A percentile compares a stretch with the other conserved stretches of the same genome.
These are phyloP conservation scores for Cardamine occulta DNA, from an alignment of 345 rosid species.

Conservation along the genomic window DNA sequence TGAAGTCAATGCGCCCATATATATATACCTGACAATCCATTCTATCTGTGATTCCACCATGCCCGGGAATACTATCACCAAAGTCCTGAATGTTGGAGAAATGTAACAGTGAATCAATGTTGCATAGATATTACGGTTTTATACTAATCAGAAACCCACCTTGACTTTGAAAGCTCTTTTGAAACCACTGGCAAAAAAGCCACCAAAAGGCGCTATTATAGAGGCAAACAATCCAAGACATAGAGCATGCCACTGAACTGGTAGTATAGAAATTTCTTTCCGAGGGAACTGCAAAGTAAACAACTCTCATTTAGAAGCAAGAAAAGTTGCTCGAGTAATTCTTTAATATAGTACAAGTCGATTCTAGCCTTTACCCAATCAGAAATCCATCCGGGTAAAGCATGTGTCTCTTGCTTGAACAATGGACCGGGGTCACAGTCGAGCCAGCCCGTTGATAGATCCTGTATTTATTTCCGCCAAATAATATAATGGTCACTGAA, in stretches of 20 bases:
- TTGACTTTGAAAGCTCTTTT: slow-evolving; percentile 94
- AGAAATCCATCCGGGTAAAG: slow-evolving; percentile 64
- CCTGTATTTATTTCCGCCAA: slow-evolving; percentile 50
- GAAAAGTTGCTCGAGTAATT: not conserved
- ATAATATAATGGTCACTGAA: not conserved
- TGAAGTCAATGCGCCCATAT: not conserved
- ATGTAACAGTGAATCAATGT: not conserved
- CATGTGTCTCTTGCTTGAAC: slow-evolving; percentile 69
- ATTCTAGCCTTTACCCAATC: slow-evolving; percentile 58
- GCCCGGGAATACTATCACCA: slow-evolving; percentile 91
- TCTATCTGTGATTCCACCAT: slow-evolving; percentile 93
- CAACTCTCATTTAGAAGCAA: not conserved
- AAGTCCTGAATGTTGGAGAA: slow-evolving; percentile 38
- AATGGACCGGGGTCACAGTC: slow-evolving; percentile 91
- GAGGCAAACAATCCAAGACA: slow-evolving; percentile 92
- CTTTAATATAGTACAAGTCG: not conserved
- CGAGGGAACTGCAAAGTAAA: slow-evolving; percentile 65
- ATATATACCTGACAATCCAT: slow-evolving; percentile 90
- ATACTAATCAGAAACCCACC: slow-evolving; percentile 46
- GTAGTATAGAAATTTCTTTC: slow-evolving; percentile 73
- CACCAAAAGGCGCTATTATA: slow-evolving; percentile 96
- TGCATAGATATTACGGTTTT: not conserved
- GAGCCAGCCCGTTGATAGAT: slow-evolving; percentile 89
- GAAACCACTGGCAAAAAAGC: slow-evolving; percentile 95
- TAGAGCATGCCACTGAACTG: slow-evolving; percentile 91